These are phyloP conservation scores for Diaporthe ilicicola DNA, from an alignment of 2,329 filamentous ascomycete species.

Conservation along the genomic window DNA sequence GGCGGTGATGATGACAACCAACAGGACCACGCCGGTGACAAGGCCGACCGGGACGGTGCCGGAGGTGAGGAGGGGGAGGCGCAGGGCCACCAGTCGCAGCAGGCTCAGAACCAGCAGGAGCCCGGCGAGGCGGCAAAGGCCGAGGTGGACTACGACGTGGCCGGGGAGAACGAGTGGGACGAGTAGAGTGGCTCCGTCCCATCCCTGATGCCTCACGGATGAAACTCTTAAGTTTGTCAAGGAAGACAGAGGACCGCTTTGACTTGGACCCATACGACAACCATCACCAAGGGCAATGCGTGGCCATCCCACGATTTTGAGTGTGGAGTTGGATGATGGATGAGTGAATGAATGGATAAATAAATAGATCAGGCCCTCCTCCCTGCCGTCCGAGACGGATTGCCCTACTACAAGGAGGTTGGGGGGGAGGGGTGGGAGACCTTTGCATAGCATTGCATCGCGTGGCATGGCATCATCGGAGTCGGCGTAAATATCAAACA, in stretches of 20 bases:
- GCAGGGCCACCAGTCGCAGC: slow-evolving; percentile 35
- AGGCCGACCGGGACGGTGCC: slow-evolving; percentile 28
- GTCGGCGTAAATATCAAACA: background rate
- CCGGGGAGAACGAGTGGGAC: slow-evolving; percentile 59
- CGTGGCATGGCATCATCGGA: background rate
- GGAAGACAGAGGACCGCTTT: too few relatives aligned
- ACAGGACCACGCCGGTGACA: slow-evolving; percentile 38
- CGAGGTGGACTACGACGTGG: slow-evolving; percentile 62
- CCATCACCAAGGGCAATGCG: too few relatives aligned
- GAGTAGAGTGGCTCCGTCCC: background rate
- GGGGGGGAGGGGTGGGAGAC: background rate
- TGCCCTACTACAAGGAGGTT: background rate
- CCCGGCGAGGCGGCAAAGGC: background rate
- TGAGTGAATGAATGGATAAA: background rate
- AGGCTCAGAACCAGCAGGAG: slow-evolving; percentile 36
- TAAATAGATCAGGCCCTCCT: background rate
- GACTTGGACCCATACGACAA: too few relatives aligned
- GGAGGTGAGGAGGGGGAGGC: slow-evolving; percentile 17
- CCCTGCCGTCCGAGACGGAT: background rate
- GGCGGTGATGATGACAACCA: slow-evolving; percentile 21
- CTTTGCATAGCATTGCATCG: background rate
- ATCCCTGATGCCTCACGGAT: too few relatives aligned
- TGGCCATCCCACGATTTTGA: too few relatives aligned
- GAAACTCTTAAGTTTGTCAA: too few relatives aligned
- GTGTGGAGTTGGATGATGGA: too few relatives aligned